Base-by-base conservation (phyloP, 148 eudicot species). In the Suaeda aralocaspica region DNA sequence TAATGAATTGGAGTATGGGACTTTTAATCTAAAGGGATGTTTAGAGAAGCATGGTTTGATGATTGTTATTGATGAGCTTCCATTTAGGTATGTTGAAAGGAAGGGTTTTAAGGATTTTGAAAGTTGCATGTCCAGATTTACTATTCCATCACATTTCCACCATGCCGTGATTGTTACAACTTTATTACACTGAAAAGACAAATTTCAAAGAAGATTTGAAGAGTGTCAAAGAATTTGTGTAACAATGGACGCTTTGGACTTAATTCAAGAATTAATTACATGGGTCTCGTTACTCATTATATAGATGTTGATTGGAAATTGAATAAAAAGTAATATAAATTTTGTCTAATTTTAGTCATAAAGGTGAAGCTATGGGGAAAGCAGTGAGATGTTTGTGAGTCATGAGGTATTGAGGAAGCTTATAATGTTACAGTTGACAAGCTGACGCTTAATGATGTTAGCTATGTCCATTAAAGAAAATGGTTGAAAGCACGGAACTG, bases 361-460 rank as follows among this genome's bases (percentile, higher is more conserved):
- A n/a, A n/a, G n/a, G n/a, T n/a, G n/a, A n/a, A n/a, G n/a, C n/a
- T n/a, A n/a, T n/a, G n/a, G 56, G 22, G 25, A 59, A 58, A 29
- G 19, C 41, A 18, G 48, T 71, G 22, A 48, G 9, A 18, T 71
- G 67, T 26, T 71, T 60, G 28, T n/a, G 41, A 71, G n/a, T 33
- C 58, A 25, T 71, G 57, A 58, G 58, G 67, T 0, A 18, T 70
- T 25, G 41, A 70, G 19, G 64, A 70, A 2, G 65, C n/a, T n/a
- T n/a, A n/a, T n/a, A n/a, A n/a, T n/a, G n/a, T n/a, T n/a, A n/a
- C n/a, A n/a, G n/a, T 70, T 16, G 66, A 70, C 16, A 44, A 70
- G 58, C 44, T 66, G 26, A 44, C 42, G 18, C 46, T 19, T 59
- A 71, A n/a, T 48, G 66, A 60, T 46, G 53, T 63, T 1, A 46